These are phyloP conservation scores for Plasmodium berghei DNA, from an alignment of 169 alveolate genomes.

Conservation along the genomic window DNA sequence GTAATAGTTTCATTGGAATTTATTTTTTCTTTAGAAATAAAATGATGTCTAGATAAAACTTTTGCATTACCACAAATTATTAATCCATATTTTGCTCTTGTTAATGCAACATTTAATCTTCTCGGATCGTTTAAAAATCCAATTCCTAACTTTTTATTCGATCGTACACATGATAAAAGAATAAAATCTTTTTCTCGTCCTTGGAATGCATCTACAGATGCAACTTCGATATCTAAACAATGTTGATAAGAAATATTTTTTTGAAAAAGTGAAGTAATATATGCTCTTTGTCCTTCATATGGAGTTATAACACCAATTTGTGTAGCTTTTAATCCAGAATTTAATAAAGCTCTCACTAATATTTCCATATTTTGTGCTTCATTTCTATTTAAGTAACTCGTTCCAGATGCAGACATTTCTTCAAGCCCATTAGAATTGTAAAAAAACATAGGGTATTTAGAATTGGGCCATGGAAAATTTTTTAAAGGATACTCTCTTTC, in stretches of 20 bases:
- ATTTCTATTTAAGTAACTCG: constrained; percentile 83
- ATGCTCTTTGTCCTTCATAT: constrained; percentile 94
- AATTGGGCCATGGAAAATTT: constrained; percentile 91
- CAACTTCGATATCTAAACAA: constrained; percentile 82
- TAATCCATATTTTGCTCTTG: constrained; percentile 94
- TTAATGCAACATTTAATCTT: constrained; percentile 94
- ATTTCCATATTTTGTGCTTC: constrained; percentile 84
- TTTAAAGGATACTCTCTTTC: constrained; percentile 86
- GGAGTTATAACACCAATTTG: constrained; percentile 97
- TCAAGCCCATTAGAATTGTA: constrained; percentile 87
- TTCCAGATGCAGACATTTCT: constrained; percentile 86
- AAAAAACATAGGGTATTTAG: constrained; percentile 89
- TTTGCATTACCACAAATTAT: constrained; percentile 87
- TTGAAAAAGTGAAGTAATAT: constrained; percentile 86
- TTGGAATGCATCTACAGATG: constrained; percentile 93
- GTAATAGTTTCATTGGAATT: constrained; percentile 79
- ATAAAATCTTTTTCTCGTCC: constrained; percentile 94
- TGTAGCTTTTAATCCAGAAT: constrained; percentile 74
- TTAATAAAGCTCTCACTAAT: constrained; percentile 78
- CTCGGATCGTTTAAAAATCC: constrained; percentile 94
- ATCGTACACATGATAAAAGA: constrained; percentile 91
- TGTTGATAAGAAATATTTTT: constrained; percentile 77
- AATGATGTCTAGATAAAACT: constrained; percentile 69
- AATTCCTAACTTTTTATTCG: constrained; percentile 86
- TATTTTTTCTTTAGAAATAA: constrained; percentile 78